Evolutionary conservation across 345 rosid genomes (phyloP).

Genomic region (Eucalyptus shirleyi): DNA sequence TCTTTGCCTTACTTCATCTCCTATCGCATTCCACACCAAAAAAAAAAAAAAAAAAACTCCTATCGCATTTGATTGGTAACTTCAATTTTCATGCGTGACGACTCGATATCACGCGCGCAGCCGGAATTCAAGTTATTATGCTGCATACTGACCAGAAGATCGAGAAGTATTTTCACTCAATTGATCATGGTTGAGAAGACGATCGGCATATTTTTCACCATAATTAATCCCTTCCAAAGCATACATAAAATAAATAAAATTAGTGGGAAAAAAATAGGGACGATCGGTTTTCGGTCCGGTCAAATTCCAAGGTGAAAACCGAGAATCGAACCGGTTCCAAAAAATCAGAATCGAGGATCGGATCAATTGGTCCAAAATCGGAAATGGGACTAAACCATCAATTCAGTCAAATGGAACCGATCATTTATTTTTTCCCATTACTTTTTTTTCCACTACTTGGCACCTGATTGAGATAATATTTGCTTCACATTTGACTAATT

Average conservation of each 20-base stretch:
- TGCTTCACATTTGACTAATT: too few relatives aligned
- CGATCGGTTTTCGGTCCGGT: accelerated
- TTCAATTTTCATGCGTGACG: not conserved
- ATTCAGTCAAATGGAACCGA: accelerated
- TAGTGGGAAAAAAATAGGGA: not conserved
- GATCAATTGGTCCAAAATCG: too few relatives aligned
- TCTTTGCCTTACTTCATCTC: not conserved
- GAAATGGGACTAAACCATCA: too few relatives aligned
- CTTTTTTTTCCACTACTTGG: too few relatives aligned
- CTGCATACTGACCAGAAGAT: not conserved
- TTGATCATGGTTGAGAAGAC: not conserved
- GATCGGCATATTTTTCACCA: not conserved
- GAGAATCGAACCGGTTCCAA: accelerated
- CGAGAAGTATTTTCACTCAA: not conserved
- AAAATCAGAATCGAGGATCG: accelerated
- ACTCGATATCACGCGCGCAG: not conserved
- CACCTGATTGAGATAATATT: too few relatives aligned
- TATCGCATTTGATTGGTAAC: not conserved
- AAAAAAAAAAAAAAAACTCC: not conserved
- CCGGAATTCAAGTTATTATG: not conserved
- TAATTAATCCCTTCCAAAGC: not conserved
- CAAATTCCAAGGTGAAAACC: accelerated
- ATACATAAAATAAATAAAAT: not conserved
- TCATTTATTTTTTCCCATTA: too few relatives aligned
- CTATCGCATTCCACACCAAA: not conserved